These are phyloP conservation scores for Citrullus colocynthis DNA, from an alignment of 306 rosid species.

Conservation along the genomic window DNA sequence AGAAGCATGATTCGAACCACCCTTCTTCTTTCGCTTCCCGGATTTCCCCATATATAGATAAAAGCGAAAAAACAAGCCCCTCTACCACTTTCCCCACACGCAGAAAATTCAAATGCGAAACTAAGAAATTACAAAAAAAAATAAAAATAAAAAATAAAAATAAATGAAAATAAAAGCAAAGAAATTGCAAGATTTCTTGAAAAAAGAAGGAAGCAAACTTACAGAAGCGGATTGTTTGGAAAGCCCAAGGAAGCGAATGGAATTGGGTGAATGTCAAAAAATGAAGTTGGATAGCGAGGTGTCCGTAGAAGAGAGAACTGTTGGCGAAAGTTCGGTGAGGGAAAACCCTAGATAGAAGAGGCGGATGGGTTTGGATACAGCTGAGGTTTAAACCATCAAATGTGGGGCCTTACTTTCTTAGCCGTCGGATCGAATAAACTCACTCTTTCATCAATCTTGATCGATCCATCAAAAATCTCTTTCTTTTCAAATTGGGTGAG, in stretches of 20 bases:
- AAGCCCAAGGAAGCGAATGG: background rate
- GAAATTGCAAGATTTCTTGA: background rate
- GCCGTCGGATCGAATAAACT: background rate
- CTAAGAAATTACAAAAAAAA: background rate
- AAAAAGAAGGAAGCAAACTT: background rate
- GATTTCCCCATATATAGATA: conserved; percentile 84
- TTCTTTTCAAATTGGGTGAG: background rate
- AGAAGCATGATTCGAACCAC: conserved; percentile 42
- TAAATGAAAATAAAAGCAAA: background rate
- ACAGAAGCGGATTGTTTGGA: background rate
- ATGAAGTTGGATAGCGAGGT: background rate
- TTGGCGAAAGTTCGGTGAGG: background rate
- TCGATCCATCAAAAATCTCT: background rate
- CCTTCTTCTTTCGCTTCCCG: conserved; percentile 82
- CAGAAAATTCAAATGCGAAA: background rate
- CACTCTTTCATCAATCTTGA: background rate
- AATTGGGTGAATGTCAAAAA: background rate
- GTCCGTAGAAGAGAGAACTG: background rate
- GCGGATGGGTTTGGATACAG: background rate
- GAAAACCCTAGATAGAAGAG: conserved; percentile 7
- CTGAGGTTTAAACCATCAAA: background rate
- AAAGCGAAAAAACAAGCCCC: background rate
- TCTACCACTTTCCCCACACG: background rate
- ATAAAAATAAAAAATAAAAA: too few relatives aligned
- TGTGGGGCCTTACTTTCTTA: background rate